Evolutionary conservation across 495 filamentous ascomycete genomes (phyloP).

Genomic region (Penicillium longicatenatum): DNA sequence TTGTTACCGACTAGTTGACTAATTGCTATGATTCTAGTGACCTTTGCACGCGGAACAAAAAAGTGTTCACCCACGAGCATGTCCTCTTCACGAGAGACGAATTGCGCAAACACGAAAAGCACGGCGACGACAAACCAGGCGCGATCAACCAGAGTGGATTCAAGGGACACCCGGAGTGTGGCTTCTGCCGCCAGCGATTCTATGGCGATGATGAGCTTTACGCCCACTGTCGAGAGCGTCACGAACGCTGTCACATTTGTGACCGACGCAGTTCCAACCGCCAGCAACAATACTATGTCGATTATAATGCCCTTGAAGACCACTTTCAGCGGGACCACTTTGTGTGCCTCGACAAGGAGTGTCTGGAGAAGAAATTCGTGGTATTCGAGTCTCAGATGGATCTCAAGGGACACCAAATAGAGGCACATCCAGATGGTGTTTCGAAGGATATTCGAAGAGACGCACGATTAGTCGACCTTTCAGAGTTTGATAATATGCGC

Average conservation of each 20-base stretch:
- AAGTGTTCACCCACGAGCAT: constrained; percentile 98
- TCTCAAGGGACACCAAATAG: constrained; percentile 82
- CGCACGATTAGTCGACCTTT: constrained; percentile 83
- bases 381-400: constrained; percentile 95
- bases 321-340: constrained; percentile 91
- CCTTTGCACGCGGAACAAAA: constrained; percentile 92
- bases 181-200: constrained; percentile 87
- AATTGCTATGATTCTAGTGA: constrained; percentile 50
- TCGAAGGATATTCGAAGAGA: constrained; percentile 85
- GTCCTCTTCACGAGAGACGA: constrained; percentile 85
- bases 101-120: constrained; percentile 81
- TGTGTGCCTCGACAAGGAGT: constrained; percentile 80
- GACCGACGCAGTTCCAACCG: constrained; percentile 69
- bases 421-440: constrained; percentile 71
- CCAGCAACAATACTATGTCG: constrained; percentile 83
- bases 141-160: constrained; percentile 93
- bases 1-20: neutral
- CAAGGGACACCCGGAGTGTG: constrained; percentile 92
- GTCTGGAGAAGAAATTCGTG: constrained; percentile 96
- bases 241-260: constrained; percentile 94
- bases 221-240: constrained; percentile 84
- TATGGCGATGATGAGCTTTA: constrained; percentile 97
- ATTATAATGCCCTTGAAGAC: constrained; percentile 79
- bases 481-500: constrained; percentile 73
- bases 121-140: constrained; percentile 90